Percentiles rank a stretch among this genome's conserved stretches.
phyloP scores from a whole-genome alignment of 225 moss, liverwort and hornwort genomes.

The Bryum argenteum region DNA sequence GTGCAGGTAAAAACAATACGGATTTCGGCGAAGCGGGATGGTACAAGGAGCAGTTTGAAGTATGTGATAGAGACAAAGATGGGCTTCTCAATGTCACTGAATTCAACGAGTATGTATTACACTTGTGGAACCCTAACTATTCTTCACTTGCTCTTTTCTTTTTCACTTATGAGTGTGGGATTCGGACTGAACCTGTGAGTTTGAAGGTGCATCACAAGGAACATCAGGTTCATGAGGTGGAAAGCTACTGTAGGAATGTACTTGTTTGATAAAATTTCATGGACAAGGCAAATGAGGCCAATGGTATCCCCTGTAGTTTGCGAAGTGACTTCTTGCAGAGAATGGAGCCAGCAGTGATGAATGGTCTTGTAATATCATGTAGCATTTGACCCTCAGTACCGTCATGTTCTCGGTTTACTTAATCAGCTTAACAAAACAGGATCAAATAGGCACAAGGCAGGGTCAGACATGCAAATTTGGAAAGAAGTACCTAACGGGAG shows the following conservation, averaged over 20 bases:
- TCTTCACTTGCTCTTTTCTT: not conserved
- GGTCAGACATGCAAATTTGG: slow-evolving; percentile 7
- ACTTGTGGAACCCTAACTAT: slow-evolving; percentile 13
- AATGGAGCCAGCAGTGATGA: slow-evolving; percentile 9
- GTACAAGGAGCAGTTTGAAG: slow-evolving; percentile 73
- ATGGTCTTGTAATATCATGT: slow-evolving; percentile 2
- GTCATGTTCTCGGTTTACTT: not conserved
- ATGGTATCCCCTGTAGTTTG: not conserved
- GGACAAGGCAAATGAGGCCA: slow-evolving; percentile 5
- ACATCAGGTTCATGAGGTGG: not conserved
- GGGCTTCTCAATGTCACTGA: slow-evolving; percentile 66
- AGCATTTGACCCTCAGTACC: not conserved
- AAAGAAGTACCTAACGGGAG: slow-evolving; percentile 28
- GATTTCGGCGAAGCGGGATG: slow-evolving; percentile 70
- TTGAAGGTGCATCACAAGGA: slow-evolving; percentile 1
- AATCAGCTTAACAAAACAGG: not conserved
- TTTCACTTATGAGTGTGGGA: not conserved
- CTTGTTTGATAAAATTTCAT: not conserved
- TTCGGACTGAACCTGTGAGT: slow-evolving; percentile 8
- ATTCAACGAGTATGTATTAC: slow-evolving; percentile 54
- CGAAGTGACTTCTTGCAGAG: not conserved
- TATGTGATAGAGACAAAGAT: slow-evolving; percentile 68
- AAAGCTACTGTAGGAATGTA: not conserved
- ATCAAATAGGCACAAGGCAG: slow-evolving; percentile 8
- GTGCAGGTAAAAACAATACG: slow-evolving; percentile 49